Conservation (phyloP, 257 asterid genomes). For the Linderniella brevidens region DNA sequence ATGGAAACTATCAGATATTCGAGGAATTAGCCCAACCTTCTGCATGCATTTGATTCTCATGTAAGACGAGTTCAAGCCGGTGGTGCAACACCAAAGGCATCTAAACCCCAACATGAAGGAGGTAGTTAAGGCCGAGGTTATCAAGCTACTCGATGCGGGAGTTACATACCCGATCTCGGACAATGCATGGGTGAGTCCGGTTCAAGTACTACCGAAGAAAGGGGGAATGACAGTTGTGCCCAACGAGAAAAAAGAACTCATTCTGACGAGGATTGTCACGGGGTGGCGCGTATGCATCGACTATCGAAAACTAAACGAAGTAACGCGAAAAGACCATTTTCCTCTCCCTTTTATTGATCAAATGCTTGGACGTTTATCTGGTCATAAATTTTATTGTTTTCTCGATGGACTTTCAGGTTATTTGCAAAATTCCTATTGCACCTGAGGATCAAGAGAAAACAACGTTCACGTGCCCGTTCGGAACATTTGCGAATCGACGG, state of each 20-base stretch:
- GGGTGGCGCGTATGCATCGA: constrained; percentile 8
- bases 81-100: neutral
- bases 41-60: neutral
- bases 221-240: neutral
- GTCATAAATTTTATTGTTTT: neutral
- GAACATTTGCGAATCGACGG: neutral
- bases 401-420: neutral
- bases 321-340: constrained; percentile 7
- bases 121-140: neutral
- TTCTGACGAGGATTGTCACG: neutral
- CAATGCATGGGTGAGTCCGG: neutral
- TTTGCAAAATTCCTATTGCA: neutral
- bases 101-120: neutral
- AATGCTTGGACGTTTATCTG: neutral
- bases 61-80: neutral
- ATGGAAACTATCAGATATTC: too few relatives aligned
- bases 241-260: neutral
- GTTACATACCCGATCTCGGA: neutral
- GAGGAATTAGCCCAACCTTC: neutral
- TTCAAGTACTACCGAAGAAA: neutral
- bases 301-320: neutral
- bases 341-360: constrained; percentile 7
- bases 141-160: neutral
- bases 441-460: constrained; percentile 1
- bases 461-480: neutral